A percentile compares a stretch with the other conserved stretches of the same genome.
Conservation (phyloP, 2,329 filamentous ascomycete genomes). For the Fusarium sp. region DNA sequence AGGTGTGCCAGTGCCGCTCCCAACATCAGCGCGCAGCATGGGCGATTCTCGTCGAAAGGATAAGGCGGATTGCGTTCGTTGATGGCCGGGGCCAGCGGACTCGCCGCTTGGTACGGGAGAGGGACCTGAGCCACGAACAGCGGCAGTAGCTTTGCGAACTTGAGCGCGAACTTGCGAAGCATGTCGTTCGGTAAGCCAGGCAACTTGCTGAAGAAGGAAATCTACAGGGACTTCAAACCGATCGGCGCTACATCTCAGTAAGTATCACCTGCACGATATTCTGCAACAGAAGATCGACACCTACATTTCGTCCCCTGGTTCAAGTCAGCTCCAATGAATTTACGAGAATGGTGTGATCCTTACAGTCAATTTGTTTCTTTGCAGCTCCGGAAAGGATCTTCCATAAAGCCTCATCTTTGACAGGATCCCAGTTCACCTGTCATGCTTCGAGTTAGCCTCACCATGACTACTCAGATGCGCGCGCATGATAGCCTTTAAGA, state of each 20-base stretch:
- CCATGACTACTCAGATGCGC: conserved; percentile 19
- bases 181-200: conserved; percentile 92
- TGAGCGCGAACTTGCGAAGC: conserved; percentile 90
- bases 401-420: conserved; percentile 91
- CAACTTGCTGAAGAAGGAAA: conserved; percentile 92
- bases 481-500: conserved; percentile 37
- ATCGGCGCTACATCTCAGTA: conserved; percentile 65
- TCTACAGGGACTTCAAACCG: conserved; percentile 86
- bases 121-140: conserved; percentile 66
- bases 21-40: conserved; percentile 60
- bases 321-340: conserved; percentile 35
- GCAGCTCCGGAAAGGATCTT: conserved; percentile 85
- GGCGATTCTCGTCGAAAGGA: conserved; percentile 70
- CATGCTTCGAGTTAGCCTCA: conserved; percentile 41
- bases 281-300: conserved; percentile 47
- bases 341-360: conserved; percentile 41
- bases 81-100: conserved; percentile 52
- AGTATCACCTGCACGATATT: conserved; percentile 33
- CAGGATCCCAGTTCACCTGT: conserved; percentile 87
- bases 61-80: conserved; percentile 63
- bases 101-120: conserved; percentile 68
- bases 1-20: conserved; percentile 57
- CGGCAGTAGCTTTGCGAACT: conserved; percentile 79
- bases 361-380: conserved; percentile 90
- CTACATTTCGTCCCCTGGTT: conserved; percentile 80